Percentiles rank a stretch among this genome's conserved stretches.
Evolutionary conservation across 2,329 filamentous ascomycete species (phyloP).

Genomic region (Talaromyces sp.): DNA sequence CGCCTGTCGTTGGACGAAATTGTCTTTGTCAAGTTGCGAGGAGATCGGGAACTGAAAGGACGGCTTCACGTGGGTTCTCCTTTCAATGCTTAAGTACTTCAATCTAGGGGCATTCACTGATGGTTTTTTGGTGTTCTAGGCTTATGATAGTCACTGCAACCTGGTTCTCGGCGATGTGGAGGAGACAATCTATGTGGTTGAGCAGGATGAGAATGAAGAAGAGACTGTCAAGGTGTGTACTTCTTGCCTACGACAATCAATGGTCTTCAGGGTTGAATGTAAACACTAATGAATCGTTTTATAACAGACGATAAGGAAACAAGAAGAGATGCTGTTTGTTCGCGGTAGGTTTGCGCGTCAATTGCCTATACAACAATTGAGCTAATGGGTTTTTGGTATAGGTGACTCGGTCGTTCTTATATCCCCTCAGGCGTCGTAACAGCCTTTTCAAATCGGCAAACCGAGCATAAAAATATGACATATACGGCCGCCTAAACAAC

Average conservation of each 20-base stretch:
- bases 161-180: slow-evolving; percentile 92
- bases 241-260: background rate
- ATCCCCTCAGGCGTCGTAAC: slow-evolving; percentile 53
- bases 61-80: slow-evolving; percentile 71
- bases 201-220: slow-evolving; percentile 75
- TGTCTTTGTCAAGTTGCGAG: slow-evolving; percentile 94
- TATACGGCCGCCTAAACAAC: background rate
- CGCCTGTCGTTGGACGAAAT: slow-evolving; percentile 90
- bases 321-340: slow-evolving; percentile 98
- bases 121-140: slow-evolving; percentile 50
- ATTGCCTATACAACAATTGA: background rate
- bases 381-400: slow-evolving; percentile 28
- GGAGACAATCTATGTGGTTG: slow-evolving; percentile 91
- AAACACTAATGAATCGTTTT: slow-evolving; percentile 1
- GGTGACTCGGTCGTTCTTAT: slow-evolving; percentile 70
- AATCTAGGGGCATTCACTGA: background rate
- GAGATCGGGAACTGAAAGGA: slow-evolving; percentile 91
- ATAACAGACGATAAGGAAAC: slow-evolving; percentile 80
- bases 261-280: background rate
- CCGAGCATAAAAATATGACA: background rate
- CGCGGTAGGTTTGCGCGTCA: slow-evolving; percentile 59
- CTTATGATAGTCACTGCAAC: slow-evolving; percentile 98
- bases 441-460: slow-evolving; percentile 1
- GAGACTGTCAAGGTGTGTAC: slow-evolving; percentile 64
- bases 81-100: slow-evolving; percentile 17